Percentiles rank a stretch among this genome's conserved stretches.
These are phyloP conservation scores for Cyberlindnera amylophila DNA, from an alignment of 805 yeast species.

Conservation along the genomic window DNA sequence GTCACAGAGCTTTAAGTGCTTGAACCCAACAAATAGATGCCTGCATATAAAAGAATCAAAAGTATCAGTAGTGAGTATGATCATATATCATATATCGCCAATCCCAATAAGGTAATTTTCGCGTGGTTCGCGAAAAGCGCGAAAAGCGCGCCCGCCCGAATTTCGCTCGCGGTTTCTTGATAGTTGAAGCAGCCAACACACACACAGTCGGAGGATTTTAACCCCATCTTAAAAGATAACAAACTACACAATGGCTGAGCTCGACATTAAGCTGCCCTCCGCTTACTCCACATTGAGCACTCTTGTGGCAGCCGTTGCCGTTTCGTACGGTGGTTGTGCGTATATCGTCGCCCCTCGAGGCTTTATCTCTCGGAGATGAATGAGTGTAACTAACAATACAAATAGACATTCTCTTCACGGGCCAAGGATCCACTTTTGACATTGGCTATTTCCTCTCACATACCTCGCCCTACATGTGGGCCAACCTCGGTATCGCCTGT, in stretches of 20 bases:
- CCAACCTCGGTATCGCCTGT: conserved; percentile 78
- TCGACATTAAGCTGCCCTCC: conserved; percentile 19
- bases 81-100: no score
- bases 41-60: no score
- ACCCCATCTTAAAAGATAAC: background rate
- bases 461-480: conserved; percentile 97
- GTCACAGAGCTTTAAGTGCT: conserved; percentile 39
- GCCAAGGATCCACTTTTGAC: conserved; percentile 88
- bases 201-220: background rate
- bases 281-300: conserved; percentile 15
- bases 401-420: conserved; percentile 62
- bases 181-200: background rate
- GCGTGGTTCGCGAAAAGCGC: background rate
- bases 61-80: no score
- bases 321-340: conserved; percentile 27
- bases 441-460: conserved; percentile 82
- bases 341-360: background rate
- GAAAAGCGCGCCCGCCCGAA: no score
- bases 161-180: background rate
- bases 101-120: background rate
- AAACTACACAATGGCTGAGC: conserved; percentile 2
- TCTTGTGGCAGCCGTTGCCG: conserved; percentile 16
- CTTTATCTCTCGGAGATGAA: background rate
- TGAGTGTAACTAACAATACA: conserved; percentile 4
- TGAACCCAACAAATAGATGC: no score